Conservation (phyloP, 2,329 filamentous ascomycete species). For the Trichoderma sp. region DNA sequence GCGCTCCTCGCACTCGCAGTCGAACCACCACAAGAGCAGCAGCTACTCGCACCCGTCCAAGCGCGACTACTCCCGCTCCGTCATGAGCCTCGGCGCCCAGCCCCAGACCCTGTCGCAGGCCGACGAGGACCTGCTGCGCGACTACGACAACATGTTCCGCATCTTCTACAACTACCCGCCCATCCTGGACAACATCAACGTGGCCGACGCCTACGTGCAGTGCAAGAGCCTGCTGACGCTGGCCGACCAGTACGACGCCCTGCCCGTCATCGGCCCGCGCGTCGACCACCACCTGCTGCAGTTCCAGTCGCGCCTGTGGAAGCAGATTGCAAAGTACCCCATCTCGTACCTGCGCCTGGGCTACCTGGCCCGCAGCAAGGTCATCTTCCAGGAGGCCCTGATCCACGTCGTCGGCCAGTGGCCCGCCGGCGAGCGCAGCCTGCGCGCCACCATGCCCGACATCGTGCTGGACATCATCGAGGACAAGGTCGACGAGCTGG, state of each 20-base stretch:
- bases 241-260: constrained; percentile 93
- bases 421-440: constrained; percentile 77
- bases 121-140: constrained; percentile 76
- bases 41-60: constrained; percentile 56
- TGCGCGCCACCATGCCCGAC: constrained; percentile 73
- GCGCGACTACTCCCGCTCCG: constrained; percentile 77
- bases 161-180: constrained; percentile 95
- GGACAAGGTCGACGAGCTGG: constrained; percentile 90
- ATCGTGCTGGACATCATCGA: constrained; percentile 85
- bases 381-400: constrained; percentile 84
- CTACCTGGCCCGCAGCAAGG: constrained; percentile 78
- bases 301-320: constrained; percentile 89
- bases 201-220: constrained; percentile 89
- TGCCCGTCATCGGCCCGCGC: constrained; percentile 82
- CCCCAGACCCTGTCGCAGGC: constrained; percentile 54
- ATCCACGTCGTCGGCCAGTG: constrained; percentile 95
- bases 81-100: constrained; percentile 71
- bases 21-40: constrained; percentile 37
- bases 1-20: constrained; percentile 30
- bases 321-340: constrained; percentile 95
- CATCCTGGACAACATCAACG: constrained; percentile 78
- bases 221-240: constrained; percentile 86
- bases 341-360: constrained; percentile 89
- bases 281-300: constrained; percentile 93
- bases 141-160: constrained; percentile 95